These are phyloP conservation scores for Phytophthora ohioensis DNA, from an alignment of 352 stramenopile species.

Conservation along the genomic window DNA sequence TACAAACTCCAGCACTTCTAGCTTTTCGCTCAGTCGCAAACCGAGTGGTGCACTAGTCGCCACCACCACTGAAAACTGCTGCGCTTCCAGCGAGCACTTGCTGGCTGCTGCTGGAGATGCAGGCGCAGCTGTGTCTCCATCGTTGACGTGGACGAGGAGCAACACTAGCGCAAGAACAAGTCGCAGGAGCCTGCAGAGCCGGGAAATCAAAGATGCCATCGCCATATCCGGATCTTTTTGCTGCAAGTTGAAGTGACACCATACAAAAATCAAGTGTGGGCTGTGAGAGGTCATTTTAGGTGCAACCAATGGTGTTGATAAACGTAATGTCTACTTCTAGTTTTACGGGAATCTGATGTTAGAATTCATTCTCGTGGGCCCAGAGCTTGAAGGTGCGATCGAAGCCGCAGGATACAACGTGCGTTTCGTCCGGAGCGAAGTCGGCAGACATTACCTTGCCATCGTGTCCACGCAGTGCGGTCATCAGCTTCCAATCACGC, in stretches of 20 bases:
- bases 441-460: conserved; percentile 96
- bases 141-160: conserved; percentile 5
- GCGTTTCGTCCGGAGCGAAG: conserved; percentile 90
- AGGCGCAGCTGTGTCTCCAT: neutral
- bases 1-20: conserved; percentile 76
- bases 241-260: conserved; percentile 23
- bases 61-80: conserved; percentile 63
- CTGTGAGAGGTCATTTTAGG: conserved; percentile 8
- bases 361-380: conserved; percentile 92
- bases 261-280: conserved; percentile 18
- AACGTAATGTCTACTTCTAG: conserved; percentile 16
- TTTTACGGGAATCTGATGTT: conserved; percentile 21
- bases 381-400: conserved; percentile 95
- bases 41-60: conserved; percentile 55
- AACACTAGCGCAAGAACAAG: conserved; percentile 18
- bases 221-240: conserved; percentile 13
- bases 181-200: neutral
- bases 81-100: conserved; percentile 28
- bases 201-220: conserved; percentile 1
- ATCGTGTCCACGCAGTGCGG: conserved; percentile 92
- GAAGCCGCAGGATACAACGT: conserved; percentile 90
- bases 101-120: neutral
- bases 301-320: conserved; percentile 4
- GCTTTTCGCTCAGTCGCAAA: conserved; percentile 63
- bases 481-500: conserved; percentile 93